Evolutionary conservation across 2,329 filamentous ascomycete species (phyloP), one percentile per base, ranked within the genome.

Genomic region (Sclerotinia nivalis): DNA sequence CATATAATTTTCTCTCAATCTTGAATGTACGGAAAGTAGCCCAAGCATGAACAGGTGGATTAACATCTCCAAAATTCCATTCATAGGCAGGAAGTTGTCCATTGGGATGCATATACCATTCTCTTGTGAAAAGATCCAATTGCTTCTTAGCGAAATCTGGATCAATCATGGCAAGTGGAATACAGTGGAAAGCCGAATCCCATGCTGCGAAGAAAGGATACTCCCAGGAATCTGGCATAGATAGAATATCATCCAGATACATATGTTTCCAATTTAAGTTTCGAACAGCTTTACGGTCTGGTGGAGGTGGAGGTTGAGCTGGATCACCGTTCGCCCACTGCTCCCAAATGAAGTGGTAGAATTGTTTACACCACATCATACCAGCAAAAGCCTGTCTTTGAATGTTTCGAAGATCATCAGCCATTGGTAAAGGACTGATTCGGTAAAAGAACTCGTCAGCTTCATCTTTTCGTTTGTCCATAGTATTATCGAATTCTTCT

Each of bases 41-140:
- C 95, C 95, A 98, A 0, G 95, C 96, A 79, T 98, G 95, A 1
- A 98, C 95, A 0, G 95, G 95, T 37, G 95, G 95, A 76, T 98
- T 98, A 73, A 97, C 95, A 76, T 98, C 96, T 68, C 94, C 91
- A 82, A 97, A 98, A 79, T 98, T 97, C 95, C 95, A 98, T 80
- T 98, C 95, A 77, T 91, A 90, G 75, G 95, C 94, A 65, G 94
- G 93, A 50, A 98, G 83, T 80, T 98, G 95, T 59, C 95, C 96
- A 77, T 98, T 98, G 22, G 95, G 95, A 81, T 98, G 95, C 87
- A 96, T 97, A 83, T 97, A 98, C 96, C 95, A 98, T 83, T 98
- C 96, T 77, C 95, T 87, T 2, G 95, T 98, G 79, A 98, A 95
- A 55, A 98, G 83, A 79, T 98, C 96, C 64, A 98, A 88, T 81